Base-by-base conservation (phyloP, 2,329 filamentous ascomycete species). In the Colletotrichum melonis region DNA sequence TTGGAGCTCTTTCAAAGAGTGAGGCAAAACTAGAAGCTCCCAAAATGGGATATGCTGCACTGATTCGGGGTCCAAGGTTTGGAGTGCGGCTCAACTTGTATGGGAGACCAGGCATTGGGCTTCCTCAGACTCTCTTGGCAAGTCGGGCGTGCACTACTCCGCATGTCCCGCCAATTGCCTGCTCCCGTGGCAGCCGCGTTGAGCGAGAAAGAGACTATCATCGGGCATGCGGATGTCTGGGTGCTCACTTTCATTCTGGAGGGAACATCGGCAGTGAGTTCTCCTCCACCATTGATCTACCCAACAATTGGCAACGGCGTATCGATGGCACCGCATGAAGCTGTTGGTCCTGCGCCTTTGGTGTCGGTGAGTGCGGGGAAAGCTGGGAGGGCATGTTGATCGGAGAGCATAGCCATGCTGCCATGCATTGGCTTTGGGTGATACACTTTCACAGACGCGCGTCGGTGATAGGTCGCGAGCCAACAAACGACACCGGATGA, bases 311-410 rank as follows among this genome's bases (percentile, higher is more conserved):
- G 42, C 60, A 52, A 38, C 55, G 46, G 22, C 55, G 32, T 66
- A 54, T 52, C 57, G 32, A 56, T 62, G 24, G 60, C 32, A 62
- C 67, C 60, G 67, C 71, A 57, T 63, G 55, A 66, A 56, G 56
- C 67, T 57, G 35, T n/a, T 38, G 22, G 42, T 60, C 46, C 14
- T 56, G 52, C 70, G 30, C 46, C n/a, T 12, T 38, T 26, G 19
- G 42, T 55, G 22, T 65, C 46, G 35, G 32, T 14, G n/a, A 46
- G 67, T 70, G 71, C 60, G 71, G 71, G 67, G 67, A 73, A 73
- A 73, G 71, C 70, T 73, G 38, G 19, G 71, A 62, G 60, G 67
- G 67, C 60, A 64, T 71, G 71, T 57, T 66, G 71, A 70, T 73
- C 71, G 46, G 56, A 57, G 52, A 32, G 57, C 67, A 73, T 59